Evolutionary conservation across 2,329 filamentous ascomycete species (phyloP).

Genomic region (Diaporthe destruens): DNA sequence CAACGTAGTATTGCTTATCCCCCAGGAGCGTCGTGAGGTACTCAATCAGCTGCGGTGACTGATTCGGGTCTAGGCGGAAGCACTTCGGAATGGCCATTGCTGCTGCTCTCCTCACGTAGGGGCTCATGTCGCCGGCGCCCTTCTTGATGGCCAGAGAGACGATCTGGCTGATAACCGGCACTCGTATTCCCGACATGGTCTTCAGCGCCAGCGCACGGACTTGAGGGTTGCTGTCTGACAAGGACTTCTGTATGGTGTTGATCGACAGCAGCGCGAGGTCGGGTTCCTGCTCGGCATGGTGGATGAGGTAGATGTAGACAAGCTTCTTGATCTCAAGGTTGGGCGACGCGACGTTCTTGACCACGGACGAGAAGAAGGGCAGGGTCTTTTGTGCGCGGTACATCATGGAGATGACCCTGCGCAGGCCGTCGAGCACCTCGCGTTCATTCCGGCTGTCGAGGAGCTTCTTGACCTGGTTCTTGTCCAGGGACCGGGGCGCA

Average conservation of each 20-base stretch:
- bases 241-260: conserved; percentile 98
- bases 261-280: conserved; percentile 96
- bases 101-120: conserved; percentile 91
- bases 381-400: conserved; percentile 90
- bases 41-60: conserved; percentile 85
- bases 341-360: conserved; percentile 96
- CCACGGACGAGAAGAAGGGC: conserved; percentile 95
- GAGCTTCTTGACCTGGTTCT: conserved; percentile 91
- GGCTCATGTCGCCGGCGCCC: conserved; percentile 92
- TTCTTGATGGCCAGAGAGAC: conserved; percentile 96
- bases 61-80: conserved; percentile 88
- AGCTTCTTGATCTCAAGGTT: conserved; percentile 97
- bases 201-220: conserved; percentile 91
- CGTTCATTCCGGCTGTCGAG: conserved; percentile 94
- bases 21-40: conserved; percentile 83
- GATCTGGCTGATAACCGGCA: conserved; percentile 97
- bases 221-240: conserved; percentile 92
- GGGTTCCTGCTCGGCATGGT: conserved; percentile 95
- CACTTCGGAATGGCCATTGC: conserved; percentile 96
- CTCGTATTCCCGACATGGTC: conserved; percentile 97
- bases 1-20: conserved; percentile 97
- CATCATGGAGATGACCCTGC: conserved; percentile 93
- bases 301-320: conserved; percentile 97
- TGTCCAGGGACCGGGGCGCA: conserved; percentile 75
- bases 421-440: conserved; percentile 91